Evolutionary conservation across 495 filamentous ascomycete genomes (phyloP), one percentile per base, ranked within the genome.

Genomic region (Hyaloscypha hepaticicola): DNA sequence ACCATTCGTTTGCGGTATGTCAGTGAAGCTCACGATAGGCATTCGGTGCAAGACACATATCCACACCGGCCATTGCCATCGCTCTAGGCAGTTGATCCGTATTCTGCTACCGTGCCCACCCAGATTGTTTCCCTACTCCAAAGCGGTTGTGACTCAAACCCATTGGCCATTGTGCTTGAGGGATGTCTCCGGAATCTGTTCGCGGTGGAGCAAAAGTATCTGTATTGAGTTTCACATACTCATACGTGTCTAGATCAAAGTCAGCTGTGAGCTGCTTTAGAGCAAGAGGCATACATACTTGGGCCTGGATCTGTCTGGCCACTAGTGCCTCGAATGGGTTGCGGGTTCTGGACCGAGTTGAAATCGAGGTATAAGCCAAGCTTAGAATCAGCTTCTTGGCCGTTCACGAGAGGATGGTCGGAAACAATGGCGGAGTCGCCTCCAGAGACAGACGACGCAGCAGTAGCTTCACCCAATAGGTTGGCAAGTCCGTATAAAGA

Each of bases 61-160:
- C 84, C 1, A 91, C 89, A 55, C 89, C 89, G 0, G 89, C 88
- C 84, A 92, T 88, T 55, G 78, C 79, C 8, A 74, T 85, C 21
- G 87, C 86, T 28, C 77, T 77, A 0, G 89, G 88, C 65, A 91
- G 79, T 14, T 88, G 81, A 11, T 77, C 73, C 2, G 76, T 73
- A 61, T 89, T 88, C 72, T 90, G 80, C 70, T 91, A 85, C 9
- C 89, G 76, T 25, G 88, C 86, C 87, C 86, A 92, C 1, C 89
- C 89, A 9, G 85, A 78, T 53, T 73, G 74, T 26, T 81, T 76
- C 19, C 72, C 72, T 4, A 79, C 73, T 26, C 88, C 88, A 19
- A 85, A 74, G 27, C 84, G 78, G 63, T 85, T 85, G 63, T 86
- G 83, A 60, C 85, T 88, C 7, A 90, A 74, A 63, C 87, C 88